Base-by-base conservation (phyloP, 2,329 filamentous ascomycete genomes). In the Talaromyces sp. region DNA sequence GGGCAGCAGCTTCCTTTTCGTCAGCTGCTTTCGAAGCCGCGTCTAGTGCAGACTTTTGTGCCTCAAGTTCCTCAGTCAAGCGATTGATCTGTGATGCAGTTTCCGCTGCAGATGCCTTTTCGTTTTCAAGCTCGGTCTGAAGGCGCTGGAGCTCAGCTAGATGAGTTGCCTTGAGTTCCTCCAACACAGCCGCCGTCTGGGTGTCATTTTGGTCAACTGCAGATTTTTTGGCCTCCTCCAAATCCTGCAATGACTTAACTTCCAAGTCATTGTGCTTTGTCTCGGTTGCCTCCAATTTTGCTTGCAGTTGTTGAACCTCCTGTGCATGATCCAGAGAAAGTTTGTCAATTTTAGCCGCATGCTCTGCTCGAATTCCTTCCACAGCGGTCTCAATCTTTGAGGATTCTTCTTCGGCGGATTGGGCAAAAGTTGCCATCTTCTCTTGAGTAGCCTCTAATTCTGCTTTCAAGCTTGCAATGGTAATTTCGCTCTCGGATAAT, bases 171-270 rank as follows among this genome's bases (percentile, higher is more conserved):
- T 75, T 74, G 53, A 74, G 62, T 33, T 73, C 68, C 22, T 75
- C 73, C 8, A 76, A 64, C n/a, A 69, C 63, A 17, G 68, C 63
- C 13, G 69, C 66, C 11, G 66, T 64, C 59, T 73, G 67, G 28
- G 69, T 65, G 57, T 76, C 71, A 5, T 72, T 72, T 35, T 73
- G 64, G 19, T 70, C 67, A 3, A 66, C 60, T 2, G 74, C 74
- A 2, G 67, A 63, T 53, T 73, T 65, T 52, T 71, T 70, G 21
- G 72, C 73, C 40, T 72, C 70, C 40, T 76, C 74, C 9, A 77
- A 58, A 10, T 76, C 71, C 56, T 71, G 69, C 9, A 68, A 56
- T 6, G 70, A 71, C 53, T 68, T 71, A 36, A 72, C 69, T 56
- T 73, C 71, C 25, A 74, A 56, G 19, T 74, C 70, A 53, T 73